Evolutionary conservation across 2,329 filamentous ascomycete species (phyloP), one percentile per base, ranked within the genome.

Genomic region (Exserohilum rostratum): DNA sequence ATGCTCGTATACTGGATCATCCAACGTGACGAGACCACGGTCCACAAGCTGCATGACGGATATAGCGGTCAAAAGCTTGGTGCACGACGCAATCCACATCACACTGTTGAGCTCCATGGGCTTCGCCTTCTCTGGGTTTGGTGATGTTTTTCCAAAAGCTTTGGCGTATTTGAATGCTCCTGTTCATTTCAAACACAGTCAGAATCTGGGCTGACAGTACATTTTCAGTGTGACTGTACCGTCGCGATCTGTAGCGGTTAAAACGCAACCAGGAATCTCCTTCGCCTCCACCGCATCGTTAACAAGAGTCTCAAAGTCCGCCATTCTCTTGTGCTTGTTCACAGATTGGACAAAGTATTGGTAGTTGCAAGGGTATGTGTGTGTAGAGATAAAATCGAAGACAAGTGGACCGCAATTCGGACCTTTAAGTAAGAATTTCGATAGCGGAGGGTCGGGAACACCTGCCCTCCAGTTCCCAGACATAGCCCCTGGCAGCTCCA

Each of bases 31-130:
- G 3, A 68, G 61, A 3, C 71, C 72, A 22, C 62, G 64, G 37
- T 76, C 74, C 0, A 77, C 71, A 34, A 71, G 66, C 42, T 76
- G 69, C 57, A 76, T 57, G 3, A 58, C 64, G 34, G 63, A 67
- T 30, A 77, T 67, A 0, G 66, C 64, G 1, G 72, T 73, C 61
- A 76, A 66, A 15, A 76, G 66, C 54, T 77, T 77, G n/a, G 71
- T 76, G 62, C 72, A 75, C 3, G 71, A 74, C 6, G 74, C 73
- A 12, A 76, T 65, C 73, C 73, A 76, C 69, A 76, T 72, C 6
- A 70, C 57, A 6, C 59, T 68, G n/a, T 69, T 40, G 25, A 61
- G 53, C 0, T 78, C 13, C 29, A 68, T 29, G 47, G 65, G 54
- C 43, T 62, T 52, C 46, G 65, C 61, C 34, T 66, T 57, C 20